These are phyloP conservation scores for Fennellomyces sp. DNA, from an alignment of 371 early-diverging fungal species.

Conservation along the genomic window DNA sequence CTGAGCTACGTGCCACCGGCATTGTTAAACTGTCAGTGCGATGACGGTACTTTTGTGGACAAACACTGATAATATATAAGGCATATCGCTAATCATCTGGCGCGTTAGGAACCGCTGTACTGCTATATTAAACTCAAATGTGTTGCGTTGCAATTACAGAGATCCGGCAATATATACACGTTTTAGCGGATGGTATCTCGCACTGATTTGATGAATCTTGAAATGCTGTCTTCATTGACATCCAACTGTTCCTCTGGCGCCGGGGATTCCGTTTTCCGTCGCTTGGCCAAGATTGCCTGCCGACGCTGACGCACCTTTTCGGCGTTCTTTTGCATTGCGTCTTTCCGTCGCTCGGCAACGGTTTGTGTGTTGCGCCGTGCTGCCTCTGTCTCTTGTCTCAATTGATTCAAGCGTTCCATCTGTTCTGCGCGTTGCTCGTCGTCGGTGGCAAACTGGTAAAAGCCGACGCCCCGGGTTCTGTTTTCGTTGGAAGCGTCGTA, in stretches of 20 bases:
- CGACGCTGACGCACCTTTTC: slow-evolving; percentile 42
- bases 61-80: too few relatives aligned
- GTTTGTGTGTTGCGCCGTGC: slow-evolving; percentile 37
- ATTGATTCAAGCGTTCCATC: slow-evolving; percentile 60
- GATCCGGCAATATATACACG: neutral
- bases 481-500: slow-evolving; percentile 65
- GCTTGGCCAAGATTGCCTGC: slow-evolving; percentile 33
- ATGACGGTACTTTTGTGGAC: too few relatives aligned
- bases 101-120: neutral
- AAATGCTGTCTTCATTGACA: slow-evolving; percentile 35
- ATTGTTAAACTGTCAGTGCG: too few relatives aligned
- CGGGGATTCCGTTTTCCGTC: neutral
- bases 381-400: slow-evolving; percentile 60
- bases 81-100: too few relatives aligned
- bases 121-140: neutral
- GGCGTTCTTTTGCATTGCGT: slow-evolving; percentile 49
- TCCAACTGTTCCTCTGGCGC: neutral
- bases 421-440: slow-evolving; percentile 71
- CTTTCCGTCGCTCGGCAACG: slow-evolving; percentile 53
- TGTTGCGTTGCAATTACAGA: neutral
- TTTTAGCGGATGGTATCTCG: slow-evolving; percentile 5
- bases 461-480: slow-evolving; percentile 76
- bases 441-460: slow-evolving; percentile 72
- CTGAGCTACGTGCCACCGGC: too few relatives aligned
- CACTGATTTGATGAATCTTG: slow-evolving; percentile 29